These are phyloP conservation scores for Podila epicladia DNA, from an alignment of 192 early-diverging fungal genomes.

Conservation along the genomic window DNA sequence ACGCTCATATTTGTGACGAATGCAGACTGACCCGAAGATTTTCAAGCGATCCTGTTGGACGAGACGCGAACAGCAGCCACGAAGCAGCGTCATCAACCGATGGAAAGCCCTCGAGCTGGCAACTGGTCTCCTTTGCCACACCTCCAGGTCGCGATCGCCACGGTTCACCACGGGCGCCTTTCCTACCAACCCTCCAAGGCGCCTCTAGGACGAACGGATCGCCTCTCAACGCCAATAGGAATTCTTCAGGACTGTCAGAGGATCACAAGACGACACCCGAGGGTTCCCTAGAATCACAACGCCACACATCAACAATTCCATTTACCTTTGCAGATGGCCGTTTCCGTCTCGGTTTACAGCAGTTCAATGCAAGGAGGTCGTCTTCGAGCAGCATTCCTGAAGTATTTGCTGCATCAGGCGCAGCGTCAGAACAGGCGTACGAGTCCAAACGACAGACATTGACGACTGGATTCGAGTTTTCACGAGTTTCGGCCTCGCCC, in stretches of 20 bases:
- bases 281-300: not conserved
- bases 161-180: slow-evolving; percentile 34
- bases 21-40: slow-evolving; percentile 19
- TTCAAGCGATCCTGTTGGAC: slow-evolving; percentile 13
- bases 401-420: slow-evolving; percentile 11
- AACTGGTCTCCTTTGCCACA: slow-evolving; percentile 36
- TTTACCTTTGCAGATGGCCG: slow-evolving; percentile 15
- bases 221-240: not conserved
- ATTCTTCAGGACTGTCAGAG: slow-evolving; percentile 11
- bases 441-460: not conserved
- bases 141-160: slow-evolving; percentile 28
- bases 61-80: slow-evolving; percentile 8
- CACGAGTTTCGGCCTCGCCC: slow-evolving; percentile 21
- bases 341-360: slow-evolving; percentile 1
- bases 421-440: not conserved
- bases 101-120: slow-evolving; percentile 48
- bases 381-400: slow-evolving; percentile 41
- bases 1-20: slow-evolving; percentile 24
- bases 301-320: not conserved
- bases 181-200: slow-evolving; percentile 12
- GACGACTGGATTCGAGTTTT: slow-evolving; percentile 15
- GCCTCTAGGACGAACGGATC: slow-evolving; percentile 9
- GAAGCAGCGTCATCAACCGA: slow-evolving; percentile 43
- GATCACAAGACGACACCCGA: not conserved
- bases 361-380: slow-evolving; percentile 32